Conservation (phyloP, 1,284 basidiomycete genomes). For the Nidula niveotomentosa region DNA sequence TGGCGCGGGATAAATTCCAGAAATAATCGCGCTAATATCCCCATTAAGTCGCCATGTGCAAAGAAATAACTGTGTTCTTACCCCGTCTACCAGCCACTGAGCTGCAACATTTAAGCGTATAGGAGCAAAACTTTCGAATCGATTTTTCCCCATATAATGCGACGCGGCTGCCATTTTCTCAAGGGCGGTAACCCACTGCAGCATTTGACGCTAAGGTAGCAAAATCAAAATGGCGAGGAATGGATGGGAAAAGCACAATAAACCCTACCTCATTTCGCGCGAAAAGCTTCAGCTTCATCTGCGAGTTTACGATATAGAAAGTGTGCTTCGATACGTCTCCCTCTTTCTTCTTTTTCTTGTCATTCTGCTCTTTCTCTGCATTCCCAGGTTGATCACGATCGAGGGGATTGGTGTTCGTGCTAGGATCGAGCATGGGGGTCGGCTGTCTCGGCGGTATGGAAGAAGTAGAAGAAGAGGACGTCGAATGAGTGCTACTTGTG, state of each 20-base stretch:
- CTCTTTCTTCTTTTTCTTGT: conserved; percentile 43
- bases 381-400: conserved; percentile 18
- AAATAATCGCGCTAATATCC: conserved; percentile 85
- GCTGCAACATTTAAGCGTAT: conserved; percentile 92
- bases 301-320: conserved; percentile 92
- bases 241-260: conserved; percentile 1
- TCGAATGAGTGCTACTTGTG: neutral
- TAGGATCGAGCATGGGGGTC: conserved; percentile 69
- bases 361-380: conserved; percentile 32
- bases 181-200: conserved; percentile 95
- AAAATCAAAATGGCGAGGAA: neutral
- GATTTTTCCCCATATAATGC: conserved; percentile 80
- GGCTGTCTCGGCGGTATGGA: conserved; percentile 38
- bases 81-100: conserved; percentile 99
- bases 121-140: conserved; percentile 95
- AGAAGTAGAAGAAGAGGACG: conserved; percentile 30
- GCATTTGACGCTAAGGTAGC: conserved; percentile 80
- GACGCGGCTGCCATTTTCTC: conserved; percentile 81
- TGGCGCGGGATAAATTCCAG: conserved; percentile 96
- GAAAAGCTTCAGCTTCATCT: conserved; percentile 85
- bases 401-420: conserved; percentile 67
- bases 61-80: conserved; percentile 34
- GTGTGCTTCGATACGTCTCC: conserved; percentile 84
- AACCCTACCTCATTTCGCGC: conserved; percentile 80
- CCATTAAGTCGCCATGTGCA: neutral